These are phyloP conservation scores for Chernovozyma sophiae-reginae DNA, from an alignment of 1,139 yeast species.

Conservation along the genomic window DNA sequence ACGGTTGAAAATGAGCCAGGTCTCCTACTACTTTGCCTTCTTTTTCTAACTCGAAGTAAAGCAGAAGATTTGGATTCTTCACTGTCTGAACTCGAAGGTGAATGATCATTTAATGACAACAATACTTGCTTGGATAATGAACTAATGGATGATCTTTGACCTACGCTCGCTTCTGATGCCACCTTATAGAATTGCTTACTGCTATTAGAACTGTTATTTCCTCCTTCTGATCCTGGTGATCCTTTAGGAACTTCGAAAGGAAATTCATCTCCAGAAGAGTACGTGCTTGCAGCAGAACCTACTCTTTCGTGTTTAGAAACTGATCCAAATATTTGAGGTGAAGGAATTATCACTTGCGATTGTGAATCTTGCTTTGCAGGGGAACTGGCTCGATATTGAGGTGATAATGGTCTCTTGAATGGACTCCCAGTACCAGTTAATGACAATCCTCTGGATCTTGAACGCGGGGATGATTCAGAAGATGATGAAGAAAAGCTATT, in stretches of 20 bases:
- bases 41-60: constrained; percentile 49
- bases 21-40: constrained; percentile 50
- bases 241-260: constrained; percentile 20
- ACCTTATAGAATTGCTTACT: constrained; percentile 1
- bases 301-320: constrained; percentile 28
- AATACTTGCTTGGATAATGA: constrained; percentile 26
- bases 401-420: constrained; percentile 37
- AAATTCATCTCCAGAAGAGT: constrained; percentile 37
- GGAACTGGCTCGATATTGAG: constrained; percentile 10
- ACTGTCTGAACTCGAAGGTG: constrained; percentile 67
- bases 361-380: constrained; percentile 2
- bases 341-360: constrained; percentile 4
- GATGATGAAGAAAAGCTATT: constrained; percentile 39
- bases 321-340: constrained; percentile 7
- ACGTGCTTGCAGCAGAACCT: constrained; percentile 31
- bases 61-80: constrained; percentile 58
- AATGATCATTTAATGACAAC: constrained; percentile 37
- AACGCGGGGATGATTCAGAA: constrained; percentile 36
- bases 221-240: constrained; percentile 13
- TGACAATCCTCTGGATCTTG: constrained; percentile 39
- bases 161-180: constrained; percentile 7
- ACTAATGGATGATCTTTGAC: constrained; percentile 26
- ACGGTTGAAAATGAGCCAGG: constrained; percentile 16
- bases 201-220: constrained; percentile 1
- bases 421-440: constrained; percentile 27